Base-by-base conservation (phyloP, 2,329 filamentous ascomycete species). In the Fusarium buharicum region DNA sequence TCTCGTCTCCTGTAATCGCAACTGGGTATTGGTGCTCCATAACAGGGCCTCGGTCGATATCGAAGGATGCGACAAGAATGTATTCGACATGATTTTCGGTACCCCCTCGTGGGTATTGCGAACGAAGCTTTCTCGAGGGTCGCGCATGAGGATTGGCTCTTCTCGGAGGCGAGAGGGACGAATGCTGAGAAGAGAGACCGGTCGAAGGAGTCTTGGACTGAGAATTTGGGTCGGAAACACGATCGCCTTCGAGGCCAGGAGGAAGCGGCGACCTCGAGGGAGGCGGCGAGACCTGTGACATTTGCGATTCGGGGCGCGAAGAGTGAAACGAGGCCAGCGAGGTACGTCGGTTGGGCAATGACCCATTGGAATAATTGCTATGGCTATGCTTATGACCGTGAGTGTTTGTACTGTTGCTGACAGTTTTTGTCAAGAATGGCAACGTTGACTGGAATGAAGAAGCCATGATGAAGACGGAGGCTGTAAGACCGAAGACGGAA, bases 21-120 rank as follows among this genome's bases (percentile, higher is more conserved):
- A 92, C 89, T 0, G 95, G 95, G 73, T 94, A 99, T 74, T 99
- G 95, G 74, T 99, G 93, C 74, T 99, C 95, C 95, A 99, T 98
- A 69, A 97, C 88, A 41, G 94, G 94, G 4, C 95, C 95, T 49
- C 92, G 88, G 75, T 98, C 94, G 70, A 98, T 96, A 76, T 98
- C 93, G 77, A 99, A 99, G 3, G 93, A 96, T 4, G 95, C 95
- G 50, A 99, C 95, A 49, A 99, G 82, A 49, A 99, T 98, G 74
- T 98, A 99, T 75, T 99, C 95, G 78, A 99, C 95, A 89, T 99
- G 95, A 71, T 95, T 96, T 75, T 98, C 90, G 6, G 82, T 80
- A 11, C 87, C 85, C 53, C 89, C 83, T n/a, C 87, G 82, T 14
- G 90, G 90, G 71, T 93, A 93, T 70, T 93, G 90, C 17, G 90